These are phyloP conservation scores for Arthrobotrys conoides DNA, from an alignment of 2,329 filamentous ascomycete genomes.

Conservation along the genomic window DNA sequence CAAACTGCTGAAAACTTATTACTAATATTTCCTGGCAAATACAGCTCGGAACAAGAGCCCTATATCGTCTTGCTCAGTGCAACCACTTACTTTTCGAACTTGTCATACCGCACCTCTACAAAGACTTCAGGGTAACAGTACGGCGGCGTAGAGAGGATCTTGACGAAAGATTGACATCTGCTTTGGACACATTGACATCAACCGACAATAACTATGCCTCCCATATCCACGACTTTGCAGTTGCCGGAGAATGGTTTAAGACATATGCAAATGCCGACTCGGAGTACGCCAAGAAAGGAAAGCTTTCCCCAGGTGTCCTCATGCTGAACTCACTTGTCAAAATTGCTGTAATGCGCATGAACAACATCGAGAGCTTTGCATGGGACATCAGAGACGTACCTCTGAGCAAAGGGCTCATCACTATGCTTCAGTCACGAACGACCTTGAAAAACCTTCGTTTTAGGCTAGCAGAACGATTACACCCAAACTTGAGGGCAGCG, in stretches of 20 bases:
- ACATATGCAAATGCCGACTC: constrained; percentile 54
- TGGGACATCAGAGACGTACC: constrained; percentile 60
- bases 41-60: constrained; percentile 57
- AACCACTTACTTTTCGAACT: constrained; percentile 61
- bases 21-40: background rate
- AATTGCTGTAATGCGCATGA: constrained; percentile 59
- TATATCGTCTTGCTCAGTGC: constrained; percentile 59
- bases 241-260: constrained; percentile 60
- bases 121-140: constrained; percentile 60
- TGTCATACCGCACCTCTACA: constrained; percentile 60
- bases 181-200: constrained; percentile 57
- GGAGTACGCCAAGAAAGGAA: constrained; percentile 60
- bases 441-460: constrained; percentile 59
- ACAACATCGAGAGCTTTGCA: constrained; percentile 59
- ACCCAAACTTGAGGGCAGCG: constrained; percentile 57
- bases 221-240: constrained; percentile 59
- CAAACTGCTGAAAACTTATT: background rate
- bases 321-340: constrained; percentile 61
- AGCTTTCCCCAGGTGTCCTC: constrained; percentile 58
- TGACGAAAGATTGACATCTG: constrained; percentile 57
- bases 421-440: constrained; percentile 54
- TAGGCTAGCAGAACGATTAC: constrained; percentile 52
- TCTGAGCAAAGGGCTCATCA: constrained; percentile 57
- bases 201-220: constrained; percentile 59
- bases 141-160: constrained; percentile 57